Percentiles rank a stretch among this genome's conserved stretches.
phyloP scores from a whole-genome alignment of 495 filamentous ascomycete species.

The Glutinoglossum americanum region DNA sequence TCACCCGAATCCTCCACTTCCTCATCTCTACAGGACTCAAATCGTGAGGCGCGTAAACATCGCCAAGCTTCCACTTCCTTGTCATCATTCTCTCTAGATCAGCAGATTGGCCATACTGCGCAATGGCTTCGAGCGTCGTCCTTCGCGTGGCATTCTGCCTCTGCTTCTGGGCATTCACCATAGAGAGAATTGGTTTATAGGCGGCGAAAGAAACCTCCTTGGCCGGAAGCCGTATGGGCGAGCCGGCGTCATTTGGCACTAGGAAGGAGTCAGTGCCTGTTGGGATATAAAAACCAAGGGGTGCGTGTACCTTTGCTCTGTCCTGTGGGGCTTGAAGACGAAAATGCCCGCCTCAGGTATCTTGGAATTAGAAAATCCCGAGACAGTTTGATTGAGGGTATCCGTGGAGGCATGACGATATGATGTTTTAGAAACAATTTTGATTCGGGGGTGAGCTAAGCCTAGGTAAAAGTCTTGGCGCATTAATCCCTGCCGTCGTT shows the following conservation, averaged over 20 bases:
- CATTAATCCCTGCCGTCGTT: no score
- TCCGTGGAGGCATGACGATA: not conserved
- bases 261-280: not conserved
- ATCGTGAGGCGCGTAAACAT: conserved; percentile 83
- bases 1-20: conserved; percentile 35
- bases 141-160: not conserved
- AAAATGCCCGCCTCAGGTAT: not conserved
- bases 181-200: not conserved
- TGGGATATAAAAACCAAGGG: not conserved
- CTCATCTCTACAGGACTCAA: conserved; percentile 48
- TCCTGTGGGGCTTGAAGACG: not conserved
- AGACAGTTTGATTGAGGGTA: not conserved
- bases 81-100: conserved; percentile 3
- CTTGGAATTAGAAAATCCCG: not conserved
- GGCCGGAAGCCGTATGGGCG: not conserved
- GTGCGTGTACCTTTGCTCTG: not conserved
- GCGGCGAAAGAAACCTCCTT: not conserved
- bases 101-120: not conserved
- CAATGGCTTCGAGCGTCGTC: not conserved
- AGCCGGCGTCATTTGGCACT: not conserved
- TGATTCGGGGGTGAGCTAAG: not conserved
- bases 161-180: not conserved
- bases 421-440: not conserved
- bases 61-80: conserved; percentile 46
- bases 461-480: no score